Evolutionary conservation across 2,329 filamentous ascomycete genomes (phyloP).

Genomic region (Nigrograna mackinnonii): DNA sequence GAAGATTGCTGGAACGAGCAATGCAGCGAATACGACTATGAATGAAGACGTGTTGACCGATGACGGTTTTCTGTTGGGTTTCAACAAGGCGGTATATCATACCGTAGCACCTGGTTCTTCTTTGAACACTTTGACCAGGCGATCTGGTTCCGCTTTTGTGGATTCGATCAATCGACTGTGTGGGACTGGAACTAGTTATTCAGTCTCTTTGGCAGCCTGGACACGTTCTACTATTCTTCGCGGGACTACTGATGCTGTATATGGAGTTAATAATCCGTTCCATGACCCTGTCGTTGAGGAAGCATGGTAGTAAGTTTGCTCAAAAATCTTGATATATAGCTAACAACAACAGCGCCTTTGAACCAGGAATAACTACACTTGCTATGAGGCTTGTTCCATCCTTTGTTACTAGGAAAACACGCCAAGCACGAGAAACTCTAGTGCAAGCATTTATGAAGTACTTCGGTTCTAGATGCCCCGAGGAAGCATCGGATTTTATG

Average conservation of each 20-base stretch:
- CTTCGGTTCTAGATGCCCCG: conserved; percentile 34
- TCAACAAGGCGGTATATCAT: conserved; percentile 39
- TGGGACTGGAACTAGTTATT: neutral
- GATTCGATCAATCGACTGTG: conserved; percentile 1
- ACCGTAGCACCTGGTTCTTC: conserved; percentile 26
- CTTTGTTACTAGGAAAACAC: conserved; percentile 25
- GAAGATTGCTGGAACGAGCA: conserved; percentile 32
- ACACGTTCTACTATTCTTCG: conserved; percentile 19
- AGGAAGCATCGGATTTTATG: conserved; percentile 37
- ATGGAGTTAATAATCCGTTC: conserved; percentile 41
- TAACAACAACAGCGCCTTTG: conserved; percentile 8
- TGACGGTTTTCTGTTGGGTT: conserved; percentile 25
- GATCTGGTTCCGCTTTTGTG: neutral
- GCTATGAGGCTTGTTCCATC: conserved; percentile 8
- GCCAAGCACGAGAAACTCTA: conserved; percentile 31
- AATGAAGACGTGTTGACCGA: conserved; percentile 35
- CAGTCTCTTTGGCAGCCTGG: conserved; percentile 20
- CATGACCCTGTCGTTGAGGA: conserved; percentile 29
- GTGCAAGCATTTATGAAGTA: conserved; percentile 39
- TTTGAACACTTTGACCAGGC: conserved; percentile 11
- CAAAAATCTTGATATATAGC: neutral
- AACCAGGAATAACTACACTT: conserved; percentile 6
- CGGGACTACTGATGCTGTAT: conserved; percentile 39
- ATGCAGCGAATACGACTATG: conserved; percentile 28
- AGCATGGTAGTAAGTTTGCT: conserved; percentile 31